These are phyloP conservation scores for Nissolia schottii DNA, from an alignment of 306 rosid species.

Conservation along the genomic window DNA sequence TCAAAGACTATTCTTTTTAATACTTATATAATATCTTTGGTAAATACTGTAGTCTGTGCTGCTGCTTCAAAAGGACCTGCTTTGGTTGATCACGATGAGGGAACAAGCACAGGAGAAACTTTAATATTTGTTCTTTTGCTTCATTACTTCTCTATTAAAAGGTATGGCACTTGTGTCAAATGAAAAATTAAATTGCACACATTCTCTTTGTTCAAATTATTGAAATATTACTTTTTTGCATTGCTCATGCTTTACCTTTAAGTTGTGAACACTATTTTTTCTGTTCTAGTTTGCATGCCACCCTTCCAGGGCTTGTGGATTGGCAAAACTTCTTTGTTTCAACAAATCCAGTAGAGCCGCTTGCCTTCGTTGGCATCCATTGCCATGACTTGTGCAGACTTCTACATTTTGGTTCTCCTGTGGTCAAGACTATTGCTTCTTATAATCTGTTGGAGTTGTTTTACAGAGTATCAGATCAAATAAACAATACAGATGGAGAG, in stretches of 20 bases:
- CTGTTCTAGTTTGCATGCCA: slow-evolving; percentile 53
- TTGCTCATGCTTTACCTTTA: background rate
- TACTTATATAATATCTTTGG: slow-evolving; percentile 45
- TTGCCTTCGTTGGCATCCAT: slow-evolving; percentile 51
- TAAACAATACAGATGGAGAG: slow-evolving; percentile 46
- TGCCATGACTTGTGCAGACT: slow-evolving; percentile 85
- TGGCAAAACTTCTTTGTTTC: slow-evolving; percentile 67
- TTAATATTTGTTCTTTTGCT: slow-evolving; percentile 61
- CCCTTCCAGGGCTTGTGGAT: slow-evolving; percentile 61
- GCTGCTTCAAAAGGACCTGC: slow-evolving; percentile 79
- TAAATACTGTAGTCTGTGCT: slow-evolving; percentile 42
- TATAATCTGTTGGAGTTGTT: slow-evolving; percentile 68
- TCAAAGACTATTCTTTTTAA: slow-evolving; percentile 64
- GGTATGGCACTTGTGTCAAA: slow-evolving; percentile 37
- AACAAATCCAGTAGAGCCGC: slow-evolving; percentile 38
- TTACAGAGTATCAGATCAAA: slow-evolving; percentile 57
- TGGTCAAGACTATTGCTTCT: slow-evolving; percentile 65
- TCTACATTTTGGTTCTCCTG: slow-evolving; percentile 75
- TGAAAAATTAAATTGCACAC: background rate
- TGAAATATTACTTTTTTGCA: slow-evolving; percentile 1
- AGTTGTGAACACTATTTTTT: slow-evolving; percentile 22
- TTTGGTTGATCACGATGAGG: slow-evolving; percentile 62
- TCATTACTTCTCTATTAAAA: slow-evolving; percentile 60
- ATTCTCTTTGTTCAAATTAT: background rate
- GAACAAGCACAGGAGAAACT: slow-evolving; percentile 51